These are phyloP conservation scores for Epichloe scottii DNA, from an alignment of 2,329 filamentous ascomycete species.

Conservation along the genomic window DNA sequence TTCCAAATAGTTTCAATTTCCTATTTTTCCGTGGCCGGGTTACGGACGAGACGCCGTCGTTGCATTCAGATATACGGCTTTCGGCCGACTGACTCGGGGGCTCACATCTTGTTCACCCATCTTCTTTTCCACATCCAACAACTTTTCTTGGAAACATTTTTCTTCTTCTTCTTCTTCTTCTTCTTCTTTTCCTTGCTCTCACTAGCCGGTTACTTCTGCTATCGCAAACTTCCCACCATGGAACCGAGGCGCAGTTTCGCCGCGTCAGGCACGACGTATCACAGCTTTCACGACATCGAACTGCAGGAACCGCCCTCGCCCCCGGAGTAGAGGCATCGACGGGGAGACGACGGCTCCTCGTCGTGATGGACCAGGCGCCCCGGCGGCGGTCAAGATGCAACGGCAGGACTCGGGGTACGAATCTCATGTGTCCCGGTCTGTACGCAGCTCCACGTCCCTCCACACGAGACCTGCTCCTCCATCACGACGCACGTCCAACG, in stretches of 20 bases:
- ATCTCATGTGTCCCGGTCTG: conserved; percentile 28
- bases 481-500: conserved; percentile 22
- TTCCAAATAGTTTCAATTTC: too few species aligned
- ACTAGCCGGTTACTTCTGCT: not conserved
- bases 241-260: conserved; percentile 23
- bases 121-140: not conserved
- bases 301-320: conserved; percentile 26
- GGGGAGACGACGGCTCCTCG: conserved; percentile 5
- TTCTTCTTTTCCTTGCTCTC: not conserved
- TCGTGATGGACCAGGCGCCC: conserved; percentile 4
- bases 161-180: not conserved
- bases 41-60: conserved; percentile 1
- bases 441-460: conserved; percentile 23
- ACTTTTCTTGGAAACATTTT: not conserved
- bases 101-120: not conserved
- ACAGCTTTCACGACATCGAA: conserved; percentile 41
- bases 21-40: not conserved
- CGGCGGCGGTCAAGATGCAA: conserved; percentile 30
- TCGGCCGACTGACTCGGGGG: not conserved
- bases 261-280: conserved; percentile 37
- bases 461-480: conserved; percentile 16
- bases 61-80: not conserved
- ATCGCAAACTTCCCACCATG: conserved; percentile 1
- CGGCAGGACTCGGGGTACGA: conserved; percentile 49
- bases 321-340: conserved; percentile 7